Evolutionary conservation across 176 grass and related monocot species (phyloP), one percentile per base, ranked within the genome.

Genomic region (Typha latifolia): DNA sequence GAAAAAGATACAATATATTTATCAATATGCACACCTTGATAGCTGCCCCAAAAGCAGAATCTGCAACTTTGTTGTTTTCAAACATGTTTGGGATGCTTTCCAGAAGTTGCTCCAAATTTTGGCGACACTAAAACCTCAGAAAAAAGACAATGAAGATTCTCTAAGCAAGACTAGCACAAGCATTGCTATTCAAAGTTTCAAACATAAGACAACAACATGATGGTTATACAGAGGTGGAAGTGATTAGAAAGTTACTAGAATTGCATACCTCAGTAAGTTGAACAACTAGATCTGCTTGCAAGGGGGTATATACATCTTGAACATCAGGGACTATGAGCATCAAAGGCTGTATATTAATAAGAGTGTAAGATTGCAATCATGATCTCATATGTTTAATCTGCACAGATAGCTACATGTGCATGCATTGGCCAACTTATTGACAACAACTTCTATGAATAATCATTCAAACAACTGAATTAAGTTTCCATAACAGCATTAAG

Each of bases 61-160:
- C 90, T 55, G 83, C 68, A 77, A 84, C 77, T 77, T 74, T 95
- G 48, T 90, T 95, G 66, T 75, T 84, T 75, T 86, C 85, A 48
- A 86, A 95, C 90, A 95, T 84, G 75, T 62, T 82, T 1, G 90
- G 90, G 65, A 95, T 95, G 73, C 78, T 90, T 78, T 95, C 90
- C 59, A 95, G 70, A 78, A 95, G 86, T 37, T 82, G 90, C 78
- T 95, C 86, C 75, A 95, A 78, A 83, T 79, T 81, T 72, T 87
- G 82, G 7, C 69, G 86, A 79, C 90, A 95, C 90, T 95, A 50
- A 77, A 82, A 59, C 49, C 65, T 77, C 55, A 48, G 12, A 48
- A 62, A 49, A 22, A 15, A 55, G 49, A 62, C 16, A 19, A 47
- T 11, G 52, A 16, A 24, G 27, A 52, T 14, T 49, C 32, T 72